These are phyloP conservation scores for Drechslerella stenobrocha DNA, from an alignment of 2,329 filamentous ascomycete genomes.

Conservation along the genomic window DNA sequence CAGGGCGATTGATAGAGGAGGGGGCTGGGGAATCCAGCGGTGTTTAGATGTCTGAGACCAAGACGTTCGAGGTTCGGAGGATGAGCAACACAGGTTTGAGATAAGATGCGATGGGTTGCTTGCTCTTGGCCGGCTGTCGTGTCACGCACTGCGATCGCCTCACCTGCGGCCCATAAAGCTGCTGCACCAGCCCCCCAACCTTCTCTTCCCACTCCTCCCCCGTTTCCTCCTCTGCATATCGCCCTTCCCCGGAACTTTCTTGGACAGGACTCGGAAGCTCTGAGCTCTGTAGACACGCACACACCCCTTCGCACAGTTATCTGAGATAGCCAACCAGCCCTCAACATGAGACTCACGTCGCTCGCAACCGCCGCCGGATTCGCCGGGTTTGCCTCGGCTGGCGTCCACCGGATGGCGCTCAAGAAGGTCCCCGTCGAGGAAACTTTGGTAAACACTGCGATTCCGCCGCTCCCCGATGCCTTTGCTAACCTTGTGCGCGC, in stretches of 20 bases:
- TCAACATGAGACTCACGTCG: slow-evolving; percentile 42
- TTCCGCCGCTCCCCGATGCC: background rate
- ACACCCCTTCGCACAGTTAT: slow-evolving; percentile 16
- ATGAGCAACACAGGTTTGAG: too few species aligned
- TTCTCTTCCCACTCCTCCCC: slow-evolving; percentile 8
- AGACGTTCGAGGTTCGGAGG: too few species aligned
- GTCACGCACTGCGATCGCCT: slow-evolving; percentile 12
- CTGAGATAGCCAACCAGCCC: slow-evolving; percentile 25
- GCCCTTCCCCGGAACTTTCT: background rate
- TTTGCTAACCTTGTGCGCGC: slow-evolving; percentile 13
- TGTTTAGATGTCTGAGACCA: too few species aligned
- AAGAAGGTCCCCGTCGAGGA: slow-evolving; percentile 92
- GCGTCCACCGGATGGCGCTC: slow-evolving; percentile 93
- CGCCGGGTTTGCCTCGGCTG: slow-evolving; percentile 74
- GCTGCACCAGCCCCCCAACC: slow-evolving; percentile 22
- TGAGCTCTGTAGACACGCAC: slow-evolving; percentile 10
- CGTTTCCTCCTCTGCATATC: slow-evolving; percentile 20
- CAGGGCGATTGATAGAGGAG: too few species aligned
- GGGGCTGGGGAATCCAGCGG: too few species aligned
- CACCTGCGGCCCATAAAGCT: slow-evolving; percentile 30
- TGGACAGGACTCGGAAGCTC: background rate
- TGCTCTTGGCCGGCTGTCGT: background rate
- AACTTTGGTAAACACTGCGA: slow-evolving; percentile 71
- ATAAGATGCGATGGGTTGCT: too few species aligned
- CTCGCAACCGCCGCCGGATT: slow-evolving; percentile 46